These are phyloP conservation scores for Peronospora farinosa DNA, from an alignment of 352 stramenopile genomes.

Conservation along the genomic window DNA sequence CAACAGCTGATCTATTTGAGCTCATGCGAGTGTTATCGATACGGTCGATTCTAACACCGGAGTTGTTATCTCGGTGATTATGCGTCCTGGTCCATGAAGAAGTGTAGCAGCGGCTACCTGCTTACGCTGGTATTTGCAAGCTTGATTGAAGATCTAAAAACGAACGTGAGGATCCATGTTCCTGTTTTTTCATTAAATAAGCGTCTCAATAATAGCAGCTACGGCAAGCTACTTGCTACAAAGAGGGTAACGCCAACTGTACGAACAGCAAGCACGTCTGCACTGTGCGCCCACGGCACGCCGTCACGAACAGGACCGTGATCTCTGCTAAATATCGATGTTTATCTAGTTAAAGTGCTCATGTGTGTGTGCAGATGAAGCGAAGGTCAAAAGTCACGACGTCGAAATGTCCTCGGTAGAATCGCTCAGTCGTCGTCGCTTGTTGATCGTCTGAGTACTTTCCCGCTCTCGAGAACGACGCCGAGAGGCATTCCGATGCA, in stretches of 20 bases:
- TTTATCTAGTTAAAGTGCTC: constrained; percentile 24
- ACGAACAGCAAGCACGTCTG: constrained; percentile 15
- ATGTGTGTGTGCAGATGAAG: constrained; percentile 6
- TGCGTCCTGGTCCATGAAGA: constrained; percentile 1
- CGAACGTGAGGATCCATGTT: constrained; percentile 13
- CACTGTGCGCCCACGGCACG: constrained; percentile 2
- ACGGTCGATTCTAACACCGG: constrained; percentile 35
- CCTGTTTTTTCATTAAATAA: constrained; percentile 29
- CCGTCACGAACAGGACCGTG: constrained; percentile 23
- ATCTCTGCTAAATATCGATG: constrained; percentile 23
- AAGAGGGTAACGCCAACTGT: constrained; percentile 11
- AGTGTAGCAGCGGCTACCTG: background rate
- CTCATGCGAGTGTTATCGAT: constrained; percentile 59
- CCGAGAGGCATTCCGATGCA: constrained; percentile 59
- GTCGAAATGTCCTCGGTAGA: constrained; percentile 46
- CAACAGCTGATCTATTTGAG: constrained; percentile 61
- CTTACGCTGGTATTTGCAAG: constrained; percentile 7
- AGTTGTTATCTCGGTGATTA: constrained; percentile 28
- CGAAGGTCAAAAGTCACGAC: constrained; percentile 19
- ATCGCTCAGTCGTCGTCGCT: constrained; percentile 49
- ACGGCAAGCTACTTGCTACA: constrained; percentile 12
- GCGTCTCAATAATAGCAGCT: constrained; percentile 25
- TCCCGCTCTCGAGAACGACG: constrained; percentile 51
- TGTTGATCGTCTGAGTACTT: constrained; percentile 40
- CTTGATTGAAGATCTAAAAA: constrained; percentile 7